phyloP scores from a whole-genome alignment of 495 filamentous ascomycete species.

The Hyaloscypha variabilis region DNA sequence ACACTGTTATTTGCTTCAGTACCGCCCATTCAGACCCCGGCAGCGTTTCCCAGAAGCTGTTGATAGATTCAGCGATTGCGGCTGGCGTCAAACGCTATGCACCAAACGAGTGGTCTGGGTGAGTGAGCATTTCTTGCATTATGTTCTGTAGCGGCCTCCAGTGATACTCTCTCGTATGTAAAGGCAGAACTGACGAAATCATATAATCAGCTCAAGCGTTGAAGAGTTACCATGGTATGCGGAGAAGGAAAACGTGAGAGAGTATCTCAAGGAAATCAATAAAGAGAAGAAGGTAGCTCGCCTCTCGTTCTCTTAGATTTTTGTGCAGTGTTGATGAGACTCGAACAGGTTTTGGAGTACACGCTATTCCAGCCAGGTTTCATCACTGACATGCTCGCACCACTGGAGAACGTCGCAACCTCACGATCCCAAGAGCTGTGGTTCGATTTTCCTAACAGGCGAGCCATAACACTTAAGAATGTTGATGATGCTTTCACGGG shows the following conservation, averaged over 20 bases:
- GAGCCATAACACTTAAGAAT: conserved; percentile 50
- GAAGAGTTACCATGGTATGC: conserved; percentile 47
- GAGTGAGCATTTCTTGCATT: not conserved
- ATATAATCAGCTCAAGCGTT: not conserved
- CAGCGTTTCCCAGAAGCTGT: conserved; percentile 30
- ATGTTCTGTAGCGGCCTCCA: too few relatives aligned
- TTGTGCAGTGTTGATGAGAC: too few relatives aligned
- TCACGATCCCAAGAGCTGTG: conserved; percentile 41
- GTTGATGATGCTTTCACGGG: conserved; percentile 43
- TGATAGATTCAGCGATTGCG: conserved; percentile 63
- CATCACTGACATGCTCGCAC: conserved; percentile 54
- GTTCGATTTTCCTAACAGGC: conserved; percentile 52
- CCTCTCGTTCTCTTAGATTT: not conserved
- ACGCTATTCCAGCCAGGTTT: conserved; percentile 57
- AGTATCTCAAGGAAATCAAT: conserved; percentile 55
- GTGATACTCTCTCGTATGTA: not conserved
- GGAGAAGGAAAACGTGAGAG: conserved; percentile 46
- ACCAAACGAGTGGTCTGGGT: conserved; percentile 62
- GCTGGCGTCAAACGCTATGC: conserved; percentile 64
- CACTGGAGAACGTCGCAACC: conserved; percentile 43
- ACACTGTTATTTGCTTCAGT: conserved; percentile 60
- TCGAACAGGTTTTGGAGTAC: conserved; percentile 55
- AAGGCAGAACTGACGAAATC: not conserved
- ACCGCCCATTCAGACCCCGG: conserved; percentile 36
- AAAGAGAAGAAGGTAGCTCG: conserved; percentile 44